Conservation (phyloP, 495 filamentous ascomycete genomes). For the Letharia columbiana region DNA sequence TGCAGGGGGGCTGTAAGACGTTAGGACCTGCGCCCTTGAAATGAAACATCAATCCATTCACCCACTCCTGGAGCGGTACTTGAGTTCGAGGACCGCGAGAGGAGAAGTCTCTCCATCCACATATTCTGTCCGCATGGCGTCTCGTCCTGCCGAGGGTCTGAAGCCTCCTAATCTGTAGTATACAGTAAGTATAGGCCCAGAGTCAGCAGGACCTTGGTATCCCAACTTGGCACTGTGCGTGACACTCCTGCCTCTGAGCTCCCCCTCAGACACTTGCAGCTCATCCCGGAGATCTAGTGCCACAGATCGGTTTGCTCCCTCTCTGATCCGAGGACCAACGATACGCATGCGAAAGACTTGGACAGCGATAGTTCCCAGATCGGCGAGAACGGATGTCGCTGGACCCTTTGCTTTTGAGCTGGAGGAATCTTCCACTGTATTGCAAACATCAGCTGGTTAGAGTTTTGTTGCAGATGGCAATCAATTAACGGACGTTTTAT, state of each 20-base stretch:
- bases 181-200: too few species aligned
- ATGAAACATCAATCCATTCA: neutral
- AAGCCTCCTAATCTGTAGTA: neutral
- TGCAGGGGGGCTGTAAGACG: slow-evolving; percentile 8
- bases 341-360: neutral
- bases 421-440: too few species aligned
- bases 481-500: neutral
- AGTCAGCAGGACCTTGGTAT: too few species aligned
- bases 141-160: neutral
- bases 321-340: too few species aligned
- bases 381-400: neutral
- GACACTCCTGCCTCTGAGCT: slow-evolving; percentile 8
- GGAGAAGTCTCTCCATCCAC: neutral
- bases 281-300: neutral
- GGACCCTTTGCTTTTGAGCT: neutral
- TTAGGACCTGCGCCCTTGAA: neutral
- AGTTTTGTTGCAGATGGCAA: neutral
- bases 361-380: neutral
- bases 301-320: too few species aligned
- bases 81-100: slow-evolving; percentile 7
- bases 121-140: neutral
- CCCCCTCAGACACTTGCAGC: neutral
- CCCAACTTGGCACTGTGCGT: slow-evolving; percentile 1
- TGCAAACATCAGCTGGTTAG: neutral
- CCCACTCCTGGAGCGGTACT: slow-evolving; percentile 17